These are phyloP conservation scores for Fusarium albidum DNA, from an alignment of 2,329 filamentous ascomycete species.

Conservation along the genomic window DNA sequence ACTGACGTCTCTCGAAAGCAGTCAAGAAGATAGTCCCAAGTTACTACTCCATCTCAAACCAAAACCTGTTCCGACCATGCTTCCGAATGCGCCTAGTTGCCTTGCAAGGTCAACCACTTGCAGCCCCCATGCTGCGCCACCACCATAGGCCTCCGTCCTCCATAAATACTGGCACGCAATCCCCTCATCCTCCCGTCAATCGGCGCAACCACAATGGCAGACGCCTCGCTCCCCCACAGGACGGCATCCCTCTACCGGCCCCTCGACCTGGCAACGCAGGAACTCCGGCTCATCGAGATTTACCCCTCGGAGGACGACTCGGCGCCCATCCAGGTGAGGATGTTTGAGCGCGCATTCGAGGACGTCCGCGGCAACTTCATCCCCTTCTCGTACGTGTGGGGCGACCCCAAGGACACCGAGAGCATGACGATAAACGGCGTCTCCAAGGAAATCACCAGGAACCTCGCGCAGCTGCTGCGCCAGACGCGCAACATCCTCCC, in stretches of 20 bases:
- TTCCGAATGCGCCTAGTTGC: too few relatives aligned
- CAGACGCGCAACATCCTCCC: neutral
- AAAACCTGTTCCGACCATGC: too few relatives aligned
- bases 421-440: neutral
- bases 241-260: neutral
- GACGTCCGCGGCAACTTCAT: neutral
- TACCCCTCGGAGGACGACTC: neutral
- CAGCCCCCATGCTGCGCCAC: too few relatives aligned
- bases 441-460: neutral
- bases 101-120: too few relatives aligned
- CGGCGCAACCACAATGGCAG: too few relatives aligned
- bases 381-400: conserved; percentile 1
- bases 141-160: too few relatives aligned
- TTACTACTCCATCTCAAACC: too few relatives aligned
- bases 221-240: too few relatives aligned
- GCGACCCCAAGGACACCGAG: neutral
- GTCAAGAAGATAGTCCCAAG: too few relatives aligned
- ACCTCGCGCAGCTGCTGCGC: neutral
- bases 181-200: too few relatives aligned
- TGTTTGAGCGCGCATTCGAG: neutral
- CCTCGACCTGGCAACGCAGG: neutral
- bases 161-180: too few relatives aligned
- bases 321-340: neutral
- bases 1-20: too few relatives aligned
- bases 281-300: neutral